Base-by-base conservation (phyloP, 129 eudicot species). In the Chrysanthemum seticuspe region DNA sequence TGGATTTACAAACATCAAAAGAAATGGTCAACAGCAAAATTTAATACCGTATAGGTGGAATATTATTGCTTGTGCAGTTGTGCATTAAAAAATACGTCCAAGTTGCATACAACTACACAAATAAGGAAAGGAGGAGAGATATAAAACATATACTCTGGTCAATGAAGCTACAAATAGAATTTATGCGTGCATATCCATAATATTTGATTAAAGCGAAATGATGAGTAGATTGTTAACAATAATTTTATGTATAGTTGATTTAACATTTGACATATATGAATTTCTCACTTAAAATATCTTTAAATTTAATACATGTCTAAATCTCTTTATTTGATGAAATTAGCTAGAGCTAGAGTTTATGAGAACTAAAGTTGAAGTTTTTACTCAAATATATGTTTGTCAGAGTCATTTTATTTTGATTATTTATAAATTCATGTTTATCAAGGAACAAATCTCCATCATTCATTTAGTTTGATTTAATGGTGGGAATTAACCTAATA, bases 101-200 rank as follows among this genome's bases (percentile, higher is more conserved):
- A 76, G 58, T 51, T 76, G 60, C 64, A 51, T 62, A 70, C 72
- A 23, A 23, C 21, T 19, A 23, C 1, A 23, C 25, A 70, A 70
- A 62, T 62, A 53, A 40, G 72, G 72, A 70, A 77, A 70, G 44
- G 25, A 62, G n/a, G 59, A 56, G 66, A 53, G 0, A n/a, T 13
- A 14, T 52, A 21, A 36, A 70, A 55, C 18, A 36, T 3, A 36
- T 70, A 40, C 40, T 62, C 19, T 40, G 59, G 72, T 62, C 71
- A 62, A 77, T 36, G 76, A 19, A 63, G 71, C 66, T 70, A 31
- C 65, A 10, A 10, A 25, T 52, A 62, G 60, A 62, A 69, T 68
- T 68, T 76, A 68, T 77, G 57, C 76, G 55, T 70, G 71, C 67
- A 62, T 52, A 77, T 77, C 76, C 81, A 70, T 65, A 62, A 6